A percentile compares a stretch with the other conserved stretches of the same genome.
phyloP scores from a whole-genome alignment of 2,329 filamentous ascomycete genomes.

The Lachnellula suecica region DNA sequence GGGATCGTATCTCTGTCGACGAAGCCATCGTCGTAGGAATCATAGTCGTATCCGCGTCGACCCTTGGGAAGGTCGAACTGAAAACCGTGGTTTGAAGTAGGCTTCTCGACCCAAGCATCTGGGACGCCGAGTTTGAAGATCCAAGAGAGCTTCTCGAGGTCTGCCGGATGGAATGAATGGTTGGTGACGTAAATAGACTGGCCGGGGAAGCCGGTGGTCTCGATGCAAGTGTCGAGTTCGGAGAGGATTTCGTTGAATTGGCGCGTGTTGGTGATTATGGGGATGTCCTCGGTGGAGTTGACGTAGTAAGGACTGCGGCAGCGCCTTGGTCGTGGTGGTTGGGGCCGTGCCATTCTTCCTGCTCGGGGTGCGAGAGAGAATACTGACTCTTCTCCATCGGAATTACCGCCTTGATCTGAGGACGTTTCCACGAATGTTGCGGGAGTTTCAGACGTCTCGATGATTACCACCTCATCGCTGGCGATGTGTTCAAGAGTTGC shows the following conservation, averaged over 20 bases:
- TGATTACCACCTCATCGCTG: no score
- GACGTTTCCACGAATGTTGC: no score
- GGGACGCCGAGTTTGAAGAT: neutral
- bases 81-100: neutral
- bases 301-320: neutral
- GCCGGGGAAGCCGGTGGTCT: neutral
- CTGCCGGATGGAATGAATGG: neutral
- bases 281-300: neutral
- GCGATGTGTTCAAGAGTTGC: no score
- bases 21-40: neutral
- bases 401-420: no score
- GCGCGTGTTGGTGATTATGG: neutral
- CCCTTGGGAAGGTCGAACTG: neutral
- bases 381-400: no score
- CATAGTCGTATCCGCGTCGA: neutral
- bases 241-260: neutral
- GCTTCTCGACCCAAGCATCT: slow-evolving; percentile 1
- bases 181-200: neutral
- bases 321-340: no score
- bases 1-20: neutral
- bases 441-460: no score
- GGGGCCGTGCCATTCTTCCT: no score
- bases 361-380: no score
- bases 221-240: neutral
- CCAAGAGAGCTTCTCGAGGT: slow-evolving; percentile 1